Evolutionary conservation across 768 basidiomycete species (phyloP), one percentile per base, ranked within the genome.

Genomic region (Nevesoporus exiguus): DNA sequence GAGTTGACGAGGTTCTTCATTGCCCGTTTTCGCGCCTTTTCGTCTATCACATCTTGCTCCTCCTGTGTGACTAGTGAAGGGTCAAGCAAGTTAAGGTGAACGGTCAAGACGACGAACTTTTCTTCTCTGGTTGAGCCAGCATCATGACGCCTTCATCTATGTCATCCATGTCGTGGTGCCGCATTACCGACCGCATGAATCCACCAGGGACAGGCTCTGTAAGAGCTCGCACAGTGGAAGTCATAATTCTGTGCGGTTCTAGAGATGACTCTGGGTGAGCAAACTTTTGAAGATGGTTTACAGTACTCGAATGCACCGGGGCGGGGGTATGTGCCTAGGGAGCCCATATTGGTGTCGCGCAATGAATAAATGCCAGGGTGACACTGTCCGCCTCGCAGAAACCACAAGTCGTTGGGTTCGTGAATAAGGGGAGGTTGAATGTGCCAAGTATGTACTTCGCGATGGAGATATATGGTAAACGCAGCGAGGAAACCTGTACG

Each of bases 1-100:
- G 80, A 80, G 59, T 77, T 76, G n/a, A 81, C 73, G 3, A 84
- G 73, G 39, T 80, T 77, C 46, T 67, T 75, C 71, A 78, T 71
- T 3, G 77, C 80, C 47, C 75, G 73, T 57, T 69, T 71, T 36
- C 73, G 69, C 13, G 73, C 74, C 52, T 74, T 66, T 8, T 77
- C 78, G 52, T 84, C 83, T 24, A 63, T 68, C 8, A 71, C 59
- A 57, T 84, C 71, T 57, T 83, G 81, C 1, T 81, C 76, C 47
- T 73, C 67, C 54, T 82, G 81, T 1, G 79, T 75, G 31, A 69
- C 77, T 78, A 49, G 47, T 6, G 21, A 46, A 49, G 21, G 27
- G 31, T 22, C 47, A 29, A 49, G 42, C 2, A 24, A 10, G 29
- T 7, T 30, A 34, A 49, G 27, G 19, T 13, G 19, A 1, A 33